Base-by-base conservation (phyloP, 1,139 yeast species). In the Pichia sp. region DNA sequence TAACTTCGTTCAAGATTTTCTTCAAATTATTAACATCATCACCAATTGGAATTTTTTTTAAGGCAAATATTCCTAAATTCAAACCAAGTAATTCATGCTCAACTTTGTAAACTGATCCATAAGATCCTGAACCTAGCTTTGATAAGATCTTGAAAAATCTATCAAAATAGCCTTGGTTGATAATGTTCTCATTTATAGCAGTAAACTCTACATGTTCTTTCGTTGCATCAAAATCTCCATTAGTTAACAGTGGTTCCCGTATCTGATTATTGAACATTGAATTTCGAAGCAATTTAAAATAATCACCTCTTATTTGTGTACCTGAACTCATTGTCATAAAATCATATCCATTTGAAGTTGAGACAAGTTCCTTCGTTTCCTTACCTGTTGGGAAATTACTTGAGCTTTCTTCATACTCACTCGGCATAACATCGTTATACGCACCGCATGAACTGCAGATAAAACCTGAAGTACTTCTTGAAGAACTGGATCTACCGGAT, bases 31-130 rank as follows among this genome's bases (percentile, higher is more conserved):
- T 68, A 42, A 78, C 70, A 52, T 82, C 79, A 52, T 83, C 77
- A 0, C 95, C 96, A 35, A 88, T 82, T 7, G 91, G 80, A 6
- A 88, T 84, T 51, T 88, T 77, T 53, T 88, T 88, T 39, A 86
- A 67, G 0, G 96, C 95, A 67, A 83, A 88, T 0, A 75, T 66
- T 0, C 96, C 96, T 30, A 88, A 59, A 17, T 79, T 71, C 21
- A 80, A 71, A 8, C 80, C 80, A 49, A 84, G 81, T 25, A 88
- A 68, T 18, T 74, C 71, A 58, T 88, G 96, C 44, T 79, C 84
- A 8, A 88, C 96, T 53, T 85, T 76, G 55, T 74, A 82, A 3
- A 88, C 96, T 24, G 82, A 77, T 0, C 95, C 95, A 47, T 85
- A 75, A 8, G 94, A 84, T 0, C 96, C 96, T 31, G 81, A 71